These are phyloP conservation scores for Aspergillus pseudotamarii DNA, from an alignment of 2,329 filamentous ascomycete genomes.

Conservation along the genomic window DNA sequence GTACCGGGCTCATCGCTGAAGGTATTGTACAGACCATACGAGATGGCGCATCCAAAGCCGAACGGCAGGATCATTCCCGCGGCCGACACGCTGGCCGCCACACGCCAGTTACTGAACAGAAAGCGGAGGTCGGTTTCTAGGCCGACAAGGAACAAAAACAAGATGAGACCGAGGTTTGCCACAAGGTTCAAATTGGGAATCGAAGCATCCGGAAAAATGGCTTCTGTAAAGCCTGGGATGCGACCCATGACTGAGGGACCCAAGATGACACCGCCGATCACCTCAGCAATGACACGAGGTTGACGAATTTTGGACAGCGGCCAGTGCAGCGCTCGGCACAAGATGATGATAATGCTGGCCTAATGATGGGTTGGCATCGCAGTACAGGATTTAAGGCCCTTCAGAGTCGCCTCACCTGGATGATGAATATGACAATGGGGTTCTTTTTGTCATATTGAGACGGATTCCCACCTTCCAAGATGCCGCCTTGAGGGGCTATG, in stretches of 20 bases:
- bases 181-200: slow-evolving; percentile 76
- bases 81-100: slow-evolving; percentile 75
- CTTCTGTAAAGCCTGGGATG: slow-evolving; percentile 73
- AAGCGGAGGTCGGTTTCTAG: slow-evolving; percentile 83
- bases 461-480: slow-evolving; percentile 72
- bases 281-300: slow-evolving; percentile 81
- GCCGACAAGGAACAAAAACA: slow-evolving; percentile 86
- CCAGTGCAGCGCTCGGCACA: slow-evolving; percentile 74
- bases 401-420: slow-evolving; percentile 57
- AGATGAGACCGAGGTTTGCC: slow-evolving; percentile 78
- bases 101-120: slow-evolving; percentile 76
- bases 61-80: slow-evolving; percentile 83
- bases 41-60: slow-evolving; percentile 76
- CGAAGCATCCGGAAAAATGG: slow-evolving; percentile 76
- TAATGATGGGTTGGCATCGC: slow-evolving; percentile 37
- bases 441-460: slow-evolving; percentile 69
- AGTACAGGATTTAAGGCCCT: neutral
- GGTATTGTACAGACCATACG: slow-evolving; percentile 77
- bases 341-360: slow-evolving; percentile 72
- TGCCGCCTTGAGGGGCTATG: slow-evolving; percentile 62
- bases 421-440: slow-evolving; percentile 75
- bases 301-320: slow-evolving; percentile 77
- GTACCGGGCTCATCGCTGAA: slow-evolving; percentile 63
- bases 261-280: slow-evolving; percentile 80
- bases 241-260: slow-evolving; percentile 87